Base-by-base conservation (phyloP, 140 eudicot species). In the Anethum foeniculum region DNA sequence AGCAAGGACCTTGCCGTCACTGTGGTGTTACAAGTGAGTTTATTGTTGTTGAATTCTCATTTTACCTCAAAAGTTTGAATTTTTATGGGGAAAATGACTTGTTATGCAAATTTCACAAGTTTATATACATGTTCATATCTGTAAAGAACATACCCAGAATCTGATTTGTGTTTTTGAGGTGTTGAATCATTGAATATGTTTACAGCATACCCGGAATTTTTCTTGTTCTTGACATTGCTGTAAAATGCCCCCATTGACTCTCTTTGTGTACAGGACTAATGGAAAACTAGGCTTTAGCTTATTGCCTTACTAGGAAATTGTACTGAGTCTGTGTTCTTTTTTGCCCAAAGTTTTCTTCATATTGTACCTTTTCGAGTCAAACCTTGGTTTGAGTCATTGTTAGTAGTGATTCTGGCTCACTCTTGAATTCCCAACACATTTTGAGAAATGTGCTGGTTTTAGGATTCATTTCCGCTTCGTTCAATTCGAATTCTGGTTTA, bases 1-100 rank as follows among this genome's bases (percentile, higher is more conserved):
- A 96, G 96, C 97, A 93, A 77, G 99, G 99, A 91, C 99, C 99
- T 93, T 96, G 99, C 96, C 87, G 83, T 90, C 99, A 96, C 97
- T 96, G 99, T 96, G 99, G 99, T 88, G 99, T 96, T 85, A 93
- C 99, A 90, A 96, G 99, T 96, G 99, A 96, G 99, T 90, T 80
- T 69, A 56, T 64, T 85, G 56, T 78, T 81, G 77, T 75, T 79
- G 64, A 79, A 79, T 67, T 67, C 28, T 58, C 21, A n/a, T 25
- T 38, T 65, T 60, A 7, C 49, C 32, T 19, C 39, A 2, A 27
- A 79, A 65, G 9, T 39, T 79, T 62, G 73, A 60, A 51, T 75
- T 43, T 58, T 80, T 21, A 28, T 43, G 32, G 60, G 19, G 65
- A 81, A 83, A 71, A 71, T 38, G 81, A 78, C 77, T 77, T 77